Evolutionary conservation across 768 basidiomycete genomes (phyloP), one percentile per base, ranked within the genome.

Genomic region (Grammothele lineata): DNA sequence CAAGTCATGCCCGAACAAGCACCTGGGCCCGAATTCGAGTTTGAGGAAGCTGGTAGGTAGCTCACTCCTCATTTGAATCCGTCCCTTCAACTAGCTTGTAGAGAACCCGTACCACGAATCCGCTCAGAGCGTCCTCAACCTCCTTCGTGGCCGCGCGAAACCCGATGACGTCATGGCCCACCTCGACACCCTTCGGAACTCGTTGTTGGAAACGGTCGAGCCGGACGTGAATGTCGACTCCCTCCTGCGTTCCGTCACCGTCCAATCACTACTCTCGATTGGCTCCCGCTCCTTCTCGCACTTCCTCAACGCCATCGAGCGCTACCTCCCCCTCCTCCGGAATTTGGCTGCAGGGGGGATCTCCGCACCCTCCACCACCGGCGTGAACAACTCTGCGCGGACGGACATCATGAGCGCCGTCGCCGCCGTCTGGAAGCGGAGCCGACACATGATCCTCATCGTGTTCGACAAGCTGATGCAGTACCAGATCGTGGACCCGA

Each of bases 401-500:
- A 72, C 70, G 32, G 78, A 89, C 55, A 78, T 97, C 51, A 75
- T 97, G 12, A 72, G 73, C 12, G 77, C 83, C 2, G 80, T 85
- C 0, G 79, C 81, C 0, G 64, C 72, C 4, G 98, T 94, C 69
- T 99, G 94, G 94, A 76, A 75, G 53, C 66, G 81, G 57, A 92
- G 87, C 59, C 72, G 78, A 24, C 93, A 97, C 57, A 91, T 93
- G 82, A 73, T 93, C 38, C 75, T 77, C 14, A 93, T 99, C 60
- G 92, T 97, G 7, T 85, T 95, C 52, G 96, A 98, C 73, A 99
- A 99, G 69, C 71, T 98, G 44, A 88, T 98, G 82, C 95, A 98
- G 62, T 99, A 99, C 67, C 93, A 96, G 62, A 89, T 98, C 47
- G 86, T 98, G 33, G 93, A 97, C 57, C 92, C 94, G 0, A 81